Base-by-base conservation (phyloP, 164 flowering plant species). In the Chimonanthus salicifolius region DNA sequence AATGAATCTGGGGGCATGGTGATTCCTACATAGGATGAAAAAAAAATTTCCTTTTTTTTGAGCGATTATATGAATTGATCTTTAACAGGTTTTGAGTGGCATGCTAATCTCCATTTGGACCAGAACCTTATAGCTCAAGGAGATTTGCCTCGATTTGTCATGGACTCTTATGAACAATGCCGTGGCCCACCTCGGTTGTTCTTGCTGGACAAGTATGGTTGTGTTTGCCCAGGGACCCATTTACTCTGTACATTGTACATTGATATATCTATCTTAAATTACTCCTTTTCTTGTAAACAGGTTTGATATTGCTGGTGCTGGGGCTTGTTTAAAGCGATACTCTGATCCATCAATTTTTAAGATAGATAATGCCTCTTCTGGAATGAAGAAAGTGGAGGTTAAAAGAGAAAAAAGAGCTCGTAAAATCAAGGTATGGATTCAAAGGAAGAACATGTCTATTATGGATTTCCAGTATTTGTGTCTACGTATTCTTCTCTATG, bases 271-370 rank as follows among this genome's bases (percentile, higher is more conserved):
- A 66, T 20, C 46, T 54, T 20, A 7, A 44, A 66, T 33, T 46
- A 6, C 49, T 50, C 16, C 4, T 54, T 5, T 67, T 47, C 58
- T 49, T 50, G 58, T 18, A 68, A 21, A 47, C 79, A 96, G 99
- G 87, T 96, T 96, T 87, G 99, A 96, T 82, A 79, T 88, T 80
- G 97, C 92, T 4, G 99, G 99, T 75, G 99, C 97, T 84, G 99
- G 98, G 74, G 93, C 98, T 69, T 94, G 98, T 82, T 84, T 90
- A 76, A 96, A 94, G 83, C 87, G 99, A 64, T 96, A 90, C 77
- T 86, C 97, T 50, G 97, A 96, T 84, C 99, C 99, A 64, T 92
- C 99, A 72, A 88, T 89, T 77, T 92, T 88, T 74, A 94, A 86
- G 85, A 78, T 75, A 44, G 93, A 91, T 75, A 44, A 85, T 47